A percentile compares a stretch with the other conserved stretches of the same genome.
phyloP scores from a whole-genome alignment of 2,329 filamentous ascomycete genomes.

The Diaporthe sp. region DNA sequence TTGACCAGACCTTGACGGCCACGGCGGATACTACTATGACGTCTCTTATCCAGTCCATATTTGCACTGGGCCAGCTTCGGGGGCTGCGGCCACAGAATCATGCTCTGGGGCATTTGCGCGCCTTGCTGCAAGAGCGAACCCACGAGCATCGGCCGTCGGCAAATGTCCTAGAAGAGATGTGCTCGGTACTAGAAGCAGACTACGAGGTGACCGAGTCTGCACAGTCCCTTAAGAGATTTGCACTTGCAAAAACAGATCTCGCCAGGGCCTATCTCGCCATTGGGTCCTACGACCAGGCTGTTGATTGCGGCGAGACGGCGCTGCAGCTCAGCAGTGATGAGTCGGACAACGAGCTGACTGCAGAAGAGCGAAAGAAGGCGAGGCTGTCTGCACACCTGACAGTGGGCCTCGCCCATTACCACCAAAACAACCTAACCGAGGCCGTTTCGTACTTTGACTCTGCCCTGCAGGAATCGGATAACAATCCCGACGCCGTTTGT shows the following conservation, averaged over 20 bases:
- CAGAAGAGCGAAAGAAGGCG: slow-evolving; percentile 76
- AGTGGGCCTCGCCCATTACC: slow-evolving; percentile 86
- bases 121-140: slow-evolving; percentile 86
- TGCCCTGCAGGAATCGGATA: slow-evolving; percentile 82
- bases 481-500: slow-evolving; percentile 87
- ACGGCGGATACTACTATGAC: slow-evolving; percentile 65
- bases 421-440: slow-evolving; percentile 73
- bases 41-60: slow-evolving; percentile 86
- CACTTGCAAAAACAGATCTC: slow-evolving; percentile 87
- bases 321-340: slow-evolving; percentile 84
- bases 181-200: slow-evolving; percentile 79
- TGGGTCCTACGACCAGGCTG: slow-evolving; percentile 75
- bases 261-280: slow-evolving; percentile 85
- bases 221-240: slow-evolving; percentile 80
- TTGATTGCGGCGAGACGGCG: slow-evolving; percentile 85
- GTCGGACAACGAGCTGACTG: slow-evolving; percentile 74
- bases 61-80: slow-evolving; percentile 86
- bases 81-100: slow-evolving; percentile 79
- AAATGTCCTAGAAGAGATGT: slow-evolving; percentile 75
- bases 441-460: slow-evolving; percentile 85
- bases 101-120: slow-evolving; percentile 81
- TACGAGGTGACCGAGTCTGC: slow-evolving; percentile 88
- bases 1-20: slow-evolving; percentile 81
- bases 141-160: slow-evolving; percentile 77
- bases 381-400: slow-evolving; percentile 89